These are phyloP conservation scores for Leucosporidium scottii DNA, from an alignment of 768 basidiomycete species.

Conservation along the genomic window DNA sequence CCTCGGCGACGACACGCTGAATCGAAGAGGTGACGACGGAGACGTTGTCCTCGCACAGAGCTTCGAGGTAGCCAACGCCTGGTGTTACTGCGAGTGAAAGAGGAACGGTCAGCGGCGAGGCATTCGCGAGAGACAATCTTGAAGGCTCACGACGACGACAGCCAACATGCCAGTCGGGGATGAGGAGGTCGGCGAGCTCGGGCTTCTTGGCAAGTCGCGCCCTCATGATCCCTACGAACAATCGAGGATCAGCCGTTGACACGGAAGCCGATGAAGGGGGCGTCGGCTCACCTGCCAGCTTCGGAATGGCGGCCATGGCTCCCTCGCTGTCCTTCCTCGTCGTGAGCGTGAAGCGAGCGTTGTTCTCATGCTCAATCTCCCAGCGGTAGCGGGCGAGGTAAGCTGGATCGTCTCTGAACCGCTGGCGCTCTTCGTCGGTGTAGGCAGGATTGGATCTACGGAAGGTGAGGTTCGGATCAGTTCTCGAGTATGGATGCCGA, in stretches of 20 bases:
- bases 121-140: no score
- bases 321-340: background rate
- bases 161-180: constrained; percentile 8
- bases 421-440: background rate
- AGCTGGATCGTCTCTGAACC: background rate
- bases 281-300: background rate
- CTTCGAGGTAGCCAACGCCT: constrained; percentile 60
- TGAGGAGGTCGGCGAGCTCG: constrained; percentile 5
- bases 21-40: constrained; percentile 40
- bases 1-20: constrained; percentile 49
- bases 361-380: constrained; percentile 2
- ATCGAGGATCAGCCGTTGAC: background rate
- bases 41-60: constrained; percentile 56
- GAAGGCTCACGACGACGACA: background rate
- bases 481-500: no score
- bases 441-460: background rate
- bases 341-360: background rate
- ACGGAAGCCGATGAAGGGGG: background rate
- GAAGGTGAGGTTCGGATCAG: no score
- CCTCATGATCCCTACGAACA: constrained; percentile 5
- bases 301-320: constrained; percentile 1
- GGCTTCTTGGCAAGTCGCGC: constrained; percentile 12
- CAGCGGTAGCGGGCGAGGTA: background rate
- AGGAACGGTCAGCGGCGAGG: background rate
- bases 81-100: constrained; percentile 45